Evolutionary conservation across 2,329 filamentous ascomycete species (phyloP).

Genomic region (Aureobasidium sp.): DNA sequence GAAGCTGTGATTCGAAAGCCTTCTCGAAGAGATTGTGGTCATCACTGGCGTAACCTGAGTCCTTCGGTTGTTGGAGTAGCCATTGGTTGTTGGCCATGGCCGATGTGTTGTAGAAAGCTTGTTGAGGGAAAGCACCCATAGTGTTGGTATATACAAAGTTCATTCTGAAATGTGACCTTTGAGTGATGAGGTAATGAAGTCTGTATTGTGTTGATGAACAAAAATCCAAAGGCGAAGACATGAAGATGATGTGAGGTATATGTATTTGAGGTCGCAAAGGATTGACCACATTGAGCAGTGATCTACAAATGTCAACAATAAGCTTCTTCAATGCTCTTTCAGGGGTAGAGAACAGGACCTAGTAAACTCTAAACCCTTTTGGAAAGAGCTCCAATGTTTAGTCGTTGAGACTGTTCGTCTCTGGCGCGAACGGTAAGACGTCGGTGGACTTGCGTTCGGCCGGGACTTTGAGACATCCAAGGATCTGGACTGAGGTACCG

Average conservation of each 20-base stretch:
- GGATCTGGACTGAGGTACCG: neutral
- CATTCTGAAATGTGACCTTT: neutral
- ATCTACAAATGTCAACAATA: slow-evolving; percentile 3
- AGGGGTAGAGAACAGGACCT: neutral
- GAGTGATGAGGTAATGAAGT: neutral
- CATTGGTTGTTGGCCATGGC: slow-evolving; percentile 5
- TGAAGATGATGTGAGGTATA: slow-evolving; percentile 6
- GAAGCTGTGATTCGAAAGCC: slow-evolving; percentile 6
- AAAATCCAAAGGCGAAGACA: neutral
- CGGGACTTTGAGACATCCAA: neutral
- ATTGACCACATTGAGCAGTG: neutral
- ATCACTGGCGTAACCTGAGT: slow-evolving; percentile 12
- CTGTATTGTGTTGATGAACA: neutral
- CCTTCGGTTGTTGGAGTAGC: slow-evolving; percentile 16
- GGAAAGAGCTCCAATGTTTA: slow-evolving; percentile 7
- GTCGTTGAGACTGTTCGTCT: slow-evolving; percentile 1
- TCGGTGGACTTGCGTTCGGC: neutral
- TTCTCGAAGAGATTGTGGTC: slow-evolving; percentile 12
- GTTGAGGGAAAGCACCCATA: neutral
- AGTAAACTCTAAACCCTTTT: slow-evolving; percentile 10
- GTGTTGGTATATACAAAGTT: slow-evolving; percentile 1
- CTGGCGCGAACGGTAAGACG: slow-evolving; percentile 5
- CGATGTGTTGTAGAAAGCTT: slow-evolving; percentile 9
- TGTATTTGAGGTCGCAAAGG: neutral
- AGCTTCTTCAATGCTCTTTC: neutral